Percentiles rank a stretch among this genome's conserved stretches.
phyloP scores from a whole-genome alignment of 2,329 filamentous ascomycete species.

The Fusarium euwallaceae region DNA sequence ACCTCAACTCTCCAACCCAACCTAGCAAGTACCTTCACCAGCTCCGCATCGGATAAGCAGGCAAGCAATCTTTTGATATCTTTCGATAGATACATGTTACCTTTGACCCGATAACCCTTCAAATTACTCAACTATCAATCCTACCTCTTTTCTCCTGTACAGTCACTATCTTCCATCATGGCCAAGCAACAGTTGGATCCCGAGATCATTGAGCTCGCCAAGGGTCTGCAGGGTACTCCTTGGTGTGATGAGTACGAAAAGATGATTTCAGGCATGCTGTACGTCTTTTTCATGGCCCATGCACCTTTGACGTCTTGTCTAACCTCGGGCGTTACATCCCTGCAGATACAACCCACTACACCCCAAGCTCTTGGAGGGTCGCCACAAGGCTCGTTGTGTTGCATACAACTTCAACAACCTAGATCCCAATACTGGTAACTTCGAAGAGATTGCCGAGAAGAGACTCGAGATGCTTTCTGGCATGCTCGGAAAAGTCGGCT shows the following conservation, averaged over 20 bases:
- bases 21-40: background rate
- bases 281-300: background rate
- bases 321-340: background rate
- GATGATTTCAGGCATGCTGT: conserved; percentile 48
- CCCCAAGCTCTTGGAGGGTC: conserved; percentile 35
- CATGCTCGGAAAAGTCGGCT: conserved; percentile 39
- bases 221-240: conserved; percentile 27
- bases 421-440: conserved; percentile 37
- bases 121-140: background rate
- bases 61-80: background rate
- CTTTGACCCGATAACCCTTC: background rate
- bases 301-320: background rate
- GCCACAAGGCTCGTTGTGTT: conserved; percentile 38
- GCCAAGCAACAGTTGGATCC: conserved; percentile 35
- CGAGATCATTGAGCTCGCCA: conserved; percentile 42
- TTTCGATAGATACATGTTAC: background rate
- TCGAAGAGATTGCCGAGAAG: conserved; percentile 14
- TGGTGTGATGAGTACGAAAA: conserved; percentile 46
- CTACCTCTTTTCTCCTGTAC: background rate
- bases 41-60: background rate
- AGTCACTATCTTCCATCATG: conserved; percentile 21
- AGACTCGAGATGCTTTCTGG: conserved; percentile 23
- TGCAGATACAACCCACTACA: conserved; percentile 39
- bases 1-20: conserved; percentile 1
- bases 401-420: conserved; percentile 43